phyloP scores from a whole-genome alignment of 2,329 filamentous ascomycete genomes.

The Coniochaeta ligniaria region DNA sequence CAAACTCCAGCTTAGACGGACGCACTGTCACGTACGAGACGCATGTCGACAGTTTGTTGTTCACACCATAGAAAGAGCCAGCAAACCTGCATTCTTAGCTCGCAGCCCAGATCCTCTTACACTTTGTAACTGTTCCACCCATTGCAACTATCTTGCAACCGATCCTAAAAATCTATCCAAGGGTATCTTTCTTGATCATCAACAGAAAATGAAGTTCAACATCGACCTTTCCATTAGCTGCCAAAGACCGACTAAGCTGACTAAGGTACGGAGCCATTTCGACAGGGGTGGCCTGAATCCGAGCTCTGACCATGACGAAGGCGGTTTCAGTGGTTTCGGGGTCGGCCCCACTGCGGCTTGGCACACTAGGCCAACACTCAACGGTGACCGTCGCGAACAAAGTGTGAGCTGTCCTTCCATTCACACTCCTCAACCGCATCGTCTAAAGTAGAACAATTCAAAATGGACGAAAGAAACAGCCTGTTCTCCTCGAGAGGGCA shows the following conservation, averaged over 20 bases:
- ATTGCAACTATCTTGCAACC: no score
- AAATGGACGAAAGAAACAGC: constrained; percentile 34
- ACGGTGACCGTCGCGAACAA: not conserved
- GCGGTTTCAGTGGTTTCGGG: not conserved
- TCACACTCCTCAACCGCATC: not conserved
- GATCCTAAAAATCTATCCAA: no score
- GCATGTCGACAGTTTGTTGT: no score
- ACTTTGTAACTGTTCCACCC: no score
- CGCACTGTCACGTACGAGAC: no score
- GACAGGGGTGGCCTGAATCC: not conserved
- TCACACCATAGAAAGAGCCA: no score
- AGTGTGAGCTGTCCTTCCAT: not conserved
- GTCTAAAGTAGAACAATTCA: not conserved
- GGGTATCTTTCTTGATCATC: no score
- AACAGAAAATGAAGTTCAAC: no score
- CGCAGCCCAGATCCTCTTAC: no score
- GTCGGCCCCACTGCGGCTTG: not conserved
- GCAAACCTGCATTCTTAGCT: no score
- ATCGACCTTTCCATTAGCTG: no score
- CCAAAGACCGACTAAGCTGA: not conserved
- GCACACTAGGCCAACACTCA: not conserved
- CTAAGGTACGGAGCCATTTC: not conserved
- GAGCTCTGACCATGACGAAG: not conserved
- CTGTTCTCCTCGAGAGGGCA: constrained; percentile 30
- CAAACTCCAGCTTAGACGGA: no score